Conservation (phyloP, 306 rosid genomes). For the Corylus heterophylla region DNA sequence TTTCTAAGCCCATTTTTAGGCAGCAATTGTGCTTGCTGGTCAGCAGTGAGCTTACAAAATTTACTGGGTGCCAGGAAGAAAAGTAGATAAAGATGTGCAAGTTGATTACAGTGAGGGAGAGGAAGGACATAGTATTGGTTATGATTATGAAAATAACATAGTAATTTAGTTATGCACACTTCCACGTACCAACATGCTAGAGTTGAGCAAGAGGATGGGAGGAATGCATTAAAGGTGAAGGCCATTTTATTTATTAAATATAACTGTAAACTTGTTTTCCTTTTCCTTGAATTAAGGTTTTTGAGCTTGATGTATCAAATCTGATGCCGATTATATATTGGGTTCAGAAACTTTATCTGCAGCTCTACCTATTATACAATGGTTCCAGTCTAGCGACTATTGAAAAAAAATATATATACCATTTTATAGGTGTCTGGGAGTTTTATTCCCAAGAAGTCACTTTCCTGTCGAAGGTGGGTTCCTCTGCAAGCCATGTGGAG, state of each 20-base stretch:
- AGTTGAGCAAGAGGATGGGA: neutral
- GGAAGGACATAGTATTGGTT: neutral
- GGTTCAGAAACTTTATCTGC: neutral
- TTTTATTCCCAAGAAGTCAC: conserved; percentile 18
- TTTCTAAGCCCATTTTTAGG: neutral
- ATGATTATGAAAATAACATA: neutral
- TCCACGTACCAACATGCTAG: conserved; percentile 1
- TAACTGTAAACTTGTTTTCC: neutral
- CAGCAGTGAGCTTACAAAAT: neutral
- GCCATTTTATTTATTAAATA: neutral
- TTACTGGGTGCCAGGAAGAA: neutral
- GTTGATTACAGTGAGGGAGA: neutral
- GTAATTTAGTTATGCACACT: conserved; percentile 10
- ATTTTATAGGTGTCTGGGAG: neutral
- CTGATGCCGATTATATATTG: neutral
- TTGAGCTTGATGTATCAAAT: neutral
- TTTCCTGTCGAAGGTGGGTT: neutral
- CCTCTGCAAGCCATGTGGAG: conserved; percentile 10
- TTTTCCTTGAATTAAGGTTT: neutral
- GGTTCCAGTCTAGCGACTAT: neutral
- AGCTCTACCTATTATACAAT: neutral
- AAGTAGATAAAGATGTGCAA: neutral
- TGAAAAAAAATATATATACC: neutral
- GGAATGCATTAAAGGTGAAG: neutral
- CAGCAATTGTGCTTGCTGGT: neutral